Evolutionary conservation across 768 basidiomycete genomes (phyloP).

Genomic region (Coprinellus micaceus): DNA sequence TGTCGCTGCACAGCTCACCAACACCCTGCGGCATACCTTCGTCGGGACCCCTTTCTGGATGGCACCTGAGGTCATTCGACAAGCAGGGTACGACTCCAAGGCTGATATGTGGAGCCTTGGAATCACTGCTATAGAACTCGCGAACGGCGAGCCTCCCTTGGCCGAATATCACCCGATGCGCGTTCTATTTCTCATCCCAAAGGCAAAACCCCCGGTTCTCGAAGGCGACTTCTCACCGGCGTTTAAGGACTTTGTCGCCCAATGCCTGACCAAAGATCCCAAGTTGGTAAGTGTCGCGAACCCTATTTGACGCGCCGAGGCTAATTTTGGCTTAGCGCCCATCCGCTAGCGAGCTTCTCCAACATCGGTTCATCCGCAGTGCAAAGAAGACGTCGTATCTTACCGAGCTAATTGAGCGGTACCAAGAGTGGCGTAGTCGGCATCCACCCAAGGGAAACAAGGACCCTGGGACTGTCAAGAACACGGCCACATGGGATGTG

Average conservation of each 20-base stretch:
- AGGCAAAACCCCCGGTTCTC: slow-evolving; percentile 87
- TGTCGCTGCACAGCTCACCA: slow-evolving; percentile 95
- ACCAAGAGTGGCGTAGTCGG: slow-evolving; percentile 71
- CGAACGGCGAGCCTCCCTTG: slow-evolving; percentile 93
- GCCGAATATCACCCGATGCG: slow-evolving; percentile 99
- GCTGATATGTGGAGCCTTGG: slow-evolving; percentile 98
- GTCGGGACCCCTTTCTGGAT: slow-evolving; percentile 98
- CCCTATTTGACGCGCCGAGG: neutral
- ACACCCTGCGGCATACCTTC: slow-evolving; percentile 92
- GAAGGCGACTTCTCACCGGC: slow-evolving; percentile 80
- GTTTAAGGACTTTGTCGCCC: slow-evolving; percentile 91
- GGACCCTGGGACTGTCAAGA: slow-evolving; percentile 56
- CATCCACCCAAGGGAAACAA: slow-evolving; percentile 56
- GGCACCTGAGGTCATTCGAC: slow-evolving; percentile 97
- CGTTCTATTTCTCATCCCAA: slow-evolving; percentile 95
- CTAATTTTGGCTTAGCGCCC: slow-evolving; percentile 57
- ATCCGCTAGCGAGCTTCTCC: slow-evolving; percentile 85
- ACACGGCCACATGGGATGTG: slow-evolving; percentile 62
- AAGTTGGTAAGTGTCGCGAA: slow-evolving; percentile 46
- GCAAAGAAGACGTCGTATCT: slow-evolving; percentile 83
- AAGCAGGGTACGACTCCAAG: slow-evolving; percentile 93
- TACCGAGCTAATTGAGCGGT: slow-evolving; percentile 83
- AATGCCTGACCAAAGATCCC: slow-evolving; percentile 93
- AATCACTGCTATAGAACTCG: slow-evolving; percentile 98
- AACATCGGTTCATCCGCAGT: slow-evolving; percentile 87